These are phyloP conservation scores for Streptanthus diversifolius DNA, from an alignment of 345 rosid genomes.

Conservation along the genomic window DNA sequence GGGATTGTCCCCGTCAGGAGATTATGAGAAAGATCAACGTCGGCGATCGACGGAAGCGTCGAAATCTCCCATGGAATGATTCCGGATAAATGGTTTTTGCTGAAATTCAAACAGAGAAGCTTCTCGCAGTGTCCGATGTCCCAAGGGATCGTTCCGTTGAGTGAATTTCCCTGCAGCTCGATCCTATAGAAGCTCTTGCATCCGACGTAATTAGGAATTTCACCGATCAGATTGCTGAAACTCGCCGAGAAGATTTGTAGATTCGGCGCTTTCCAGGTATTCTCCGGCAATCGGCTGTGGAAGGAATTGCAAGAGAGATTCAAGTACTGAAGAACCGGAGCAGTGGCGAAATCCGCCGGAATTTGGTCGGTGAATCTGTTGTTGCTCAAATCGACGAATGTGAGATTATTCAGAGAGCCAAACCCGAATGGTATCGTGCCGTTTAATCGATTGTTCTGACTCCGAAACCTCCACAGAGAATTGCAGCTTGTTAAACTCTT, in stretches of 20 bases:
- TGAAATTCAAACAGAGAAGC: constrained; percentile 65
- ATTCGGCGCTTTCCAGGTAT: constrained; percentile 64
- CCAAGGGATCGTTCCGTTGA: constrained; percentile 78
- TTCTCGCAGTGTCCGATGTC: constrained; percentile 79
- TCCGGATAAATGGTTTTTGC: constrained; percentile 68
- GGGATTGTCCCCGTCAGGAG: constrained; percentile 82
- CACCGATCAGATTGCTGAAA: constrained; percentile 46
- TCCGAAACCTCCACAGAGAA: constrained; percentile 60
- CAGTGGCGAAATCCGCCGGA: constrained; percentile 65
- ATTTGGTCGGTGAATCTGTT: constrained; percentile 67
- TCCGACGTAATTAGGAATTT: constrained; percentile 67
- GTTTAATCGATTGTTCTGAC: constrained; percentile 58
- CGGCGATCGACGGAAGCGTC: constrained; percentile 59
- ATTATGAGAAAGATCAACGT: constrained; percentile 76
- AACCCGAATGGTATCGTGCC: constrained; percentile 76
- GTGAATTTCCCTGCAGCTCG: constrained; percentile 66
- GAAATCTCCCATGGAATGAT: constrained; percentile 88
- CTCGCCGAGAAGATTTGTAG: constrained; percentile 74
- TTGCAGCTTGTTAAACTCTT: constrained; percentile 52
- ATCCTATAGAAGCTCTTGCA: constrained; percentile 71
- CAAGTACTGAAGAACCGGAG: constrained; percentile 56
- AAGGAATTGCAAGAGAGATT: constrained; percentile 73
- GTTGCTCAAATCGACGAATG: constrained; percentile 65
- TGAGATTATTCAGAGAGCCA: constrained; percentile 55
- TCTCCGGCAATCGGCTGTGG: constrained; percentile 43